Conservation (phyloP, 805 yeast species). For the Saccharomycopsis selenospora region DNA sequence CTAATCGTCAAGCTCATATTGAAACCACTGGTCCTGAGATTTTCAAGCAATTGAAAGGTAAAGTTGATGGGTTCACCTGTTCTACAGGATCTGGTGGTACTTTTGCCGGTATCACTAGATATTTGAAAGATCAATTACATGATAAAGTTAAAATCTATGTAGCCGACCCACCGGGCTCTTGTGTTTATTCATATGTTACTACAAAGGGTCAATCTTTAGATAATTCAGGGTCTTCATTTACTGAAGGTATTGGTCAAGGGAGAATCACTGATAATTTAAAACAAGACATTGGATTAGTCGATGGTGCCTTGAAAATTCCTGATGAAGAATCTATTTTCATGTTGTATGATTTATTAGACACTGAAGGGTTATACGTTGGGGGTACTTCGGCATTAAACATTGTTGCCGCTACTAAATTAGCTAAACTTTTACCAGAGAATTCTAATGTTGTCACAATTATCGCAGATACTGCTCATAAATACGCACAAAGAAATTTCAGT, state of each 20-base stretch:
- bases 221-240: constrained; percentile 77
- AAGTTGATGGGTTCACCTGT: constrained; percentile 80
- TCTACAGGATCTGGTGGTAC: constrained; percentile 94
- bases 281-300: constrained; percentile 64
- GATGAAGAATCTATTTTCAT: constrained; percentile 77
- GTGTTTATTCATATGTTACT: constrained; percentile 69
- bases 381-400: constrained; percentile 90
- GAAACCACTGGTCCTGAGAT: constrained; percentile 92
- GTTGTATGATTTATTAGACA: constrained; percentile 77
- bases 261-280: constrained; percentile 77
- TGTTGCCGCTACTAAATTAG: constrained; percentile 78
- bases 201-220: constrained; percentile 61
- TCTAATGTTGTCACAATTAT: constrained; percentile 81
- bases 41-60: constrained; percentile 74
- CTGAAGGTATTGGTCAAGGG: constrained; percentile 97
- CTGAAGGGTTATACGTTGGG: constrained; percentile 85
- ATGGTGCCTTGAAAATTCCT: constrained; percentile 72
- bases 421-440: constrained; percentile 66
- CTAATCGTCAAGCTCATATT: constrained; percentile 82
- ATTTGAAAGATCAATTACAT: constrained; percentile 59
- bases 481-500: constrained; percentile 74
- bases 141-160: constrained; percentile 57
- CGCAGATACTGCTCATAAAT: constrained; percentile 87
- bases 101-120: constrained; percentile 77
- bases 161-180: constrained; percentile 94